Evolutionary conservation across 2,329 filamentous ascomycete species (phyloP).

Genomic region (Paraphoma chrysanthemicola): DNA sequence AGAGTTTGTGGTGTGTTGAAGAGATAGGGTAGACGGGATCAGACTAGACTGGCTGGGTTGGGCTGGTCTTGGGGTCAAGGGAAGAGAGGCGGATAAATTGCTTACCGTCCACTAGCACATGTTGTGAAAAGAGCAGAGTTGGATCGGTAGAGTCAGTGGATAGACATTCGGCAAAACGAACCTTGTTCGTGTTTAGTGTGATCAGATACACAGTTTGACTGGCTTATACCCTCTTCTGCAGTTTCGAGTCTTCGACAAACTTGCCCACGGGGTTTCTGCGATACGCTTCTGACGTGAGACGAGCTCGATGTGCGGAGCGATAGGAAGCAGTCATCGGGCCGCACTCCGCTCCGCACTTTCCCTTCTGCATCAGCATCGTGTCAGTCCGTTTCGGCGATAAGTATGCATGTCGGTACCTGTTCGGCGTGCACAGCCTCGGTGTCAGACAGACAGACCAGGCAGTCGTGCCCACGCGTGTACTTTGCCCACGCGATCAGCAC

Average conservation of each 20-base stretch:
- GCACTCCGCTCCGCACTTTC: neutral
- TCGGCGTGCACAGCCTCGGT: neutral
- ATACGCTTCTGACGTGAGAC: slow-evolving; percentile 4
- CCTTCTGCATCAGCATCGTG: neutral
- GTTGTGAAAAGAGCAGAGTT: too few species aligned
- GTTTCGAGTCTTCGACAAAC: neutral
- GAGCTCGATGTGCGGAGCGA: neutral
- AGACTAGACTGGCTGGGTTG: too few species aligned
- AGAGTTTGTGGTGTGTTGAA: too few species aligned
- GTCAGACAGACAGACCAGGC: neutral
- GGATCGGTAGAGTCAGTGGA: too few species aligned
- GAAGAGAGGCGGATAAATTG: too few species aligned
- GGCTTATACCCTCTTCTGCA: neutral
- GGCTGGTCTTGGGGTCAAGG: too few species aligned
- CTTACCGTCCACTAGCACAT: too few species aligned
- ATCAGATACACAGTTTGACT: neutral
- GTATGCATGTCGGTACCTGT: too few species aligned
- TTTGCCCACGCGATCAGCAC: slow-evolving; percentile 7
- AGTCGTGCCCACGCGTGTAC: neutral
- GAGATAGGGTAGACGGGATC: too few species aligned
- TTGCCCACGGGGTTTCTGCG: neutral
- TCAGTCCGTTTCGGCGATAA: too few species aligned
- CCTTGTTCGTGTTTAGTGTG: neutral
- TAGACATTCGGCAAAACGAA: too few species aligned
- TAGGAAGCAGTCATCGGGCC: neutral